Conservation (phyloP, 2,329 filamentous ascomycete genomes). For the Pseudopyrenochaeta lycopersici region DNA sequence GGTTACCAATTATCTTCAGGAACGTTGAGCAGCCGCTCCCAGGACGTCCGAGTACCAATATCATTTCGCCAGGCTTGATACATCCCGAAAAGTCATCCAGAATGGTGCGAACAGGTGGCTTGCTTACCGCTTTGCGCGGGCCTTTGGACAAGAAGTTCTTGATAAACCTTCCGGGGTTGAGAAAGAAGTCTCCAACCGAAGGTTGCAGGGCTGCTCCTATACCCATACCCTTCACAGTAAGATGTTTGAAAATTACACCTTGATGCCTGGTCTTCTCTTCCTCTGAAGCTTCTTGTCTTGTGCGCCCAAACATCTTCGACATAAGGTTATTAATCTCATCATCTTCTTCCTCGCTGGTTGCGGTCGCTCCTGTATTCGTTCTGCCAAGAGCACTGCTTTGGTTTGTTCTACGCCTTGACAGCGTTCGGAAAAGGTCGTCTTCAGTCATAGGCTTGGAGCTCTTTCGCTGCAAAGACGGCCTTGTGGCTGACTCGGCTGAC, state of each 20-base stretch:
- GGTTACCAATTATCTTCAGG: constrained; percentile 74
- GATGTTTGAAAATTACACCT: constrained; percentile 71
- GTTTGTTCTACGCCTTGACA: constrained; percentile 61
- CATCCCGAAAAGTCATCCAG: constrained; percentile 72
- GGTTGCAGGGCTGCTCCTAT: constrained; percentile 70
- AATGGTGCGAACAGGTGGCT: constrained; percentile 70
- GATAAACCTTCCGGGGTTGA: constrained; percentile 64
- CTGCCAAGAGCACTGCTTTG: constrained; percentile 30
- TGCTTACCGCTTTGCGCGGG: constrained; percentile 51
- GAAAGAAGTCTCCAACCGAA: constrained; percentile 68
- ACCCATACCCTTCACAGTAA: constrained; percentile 70
- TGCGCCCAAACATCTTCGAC: constrained; percentile 74
- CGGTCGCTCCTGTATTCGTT: constrained; percentile 33
- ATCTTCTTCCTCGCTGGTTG: constrained; percentile 46
- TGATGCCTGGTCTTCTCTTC: constrained; percentile 75
- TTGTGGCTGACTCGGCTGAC: constrained; percentile 13
- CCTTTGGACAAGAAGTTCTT: constrained; percentile 60
- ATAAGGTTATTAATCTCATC: constrained; percentile 70
- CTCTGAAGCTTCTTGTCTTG: constrained; percentile 70
- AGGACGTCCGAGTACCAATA: constrained; percentile 73
- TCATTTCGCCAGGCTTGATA: constrained; percentile 77
- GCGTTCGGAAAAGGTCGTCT: constrained; percentile 61
- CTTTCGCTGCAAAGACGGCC: constrained; percentile 29
- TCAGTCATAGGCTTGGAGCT: constrained; percentile 53
- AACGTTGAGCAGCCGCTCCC: constrained; percentile 76